A percentile compares a stretch with the other conserved stretches of the same genome.
phyloP scores from a whole-genome alignment of 2,329 filamentous ascomycete species.

The Aspergillus fischeri region DNA sequence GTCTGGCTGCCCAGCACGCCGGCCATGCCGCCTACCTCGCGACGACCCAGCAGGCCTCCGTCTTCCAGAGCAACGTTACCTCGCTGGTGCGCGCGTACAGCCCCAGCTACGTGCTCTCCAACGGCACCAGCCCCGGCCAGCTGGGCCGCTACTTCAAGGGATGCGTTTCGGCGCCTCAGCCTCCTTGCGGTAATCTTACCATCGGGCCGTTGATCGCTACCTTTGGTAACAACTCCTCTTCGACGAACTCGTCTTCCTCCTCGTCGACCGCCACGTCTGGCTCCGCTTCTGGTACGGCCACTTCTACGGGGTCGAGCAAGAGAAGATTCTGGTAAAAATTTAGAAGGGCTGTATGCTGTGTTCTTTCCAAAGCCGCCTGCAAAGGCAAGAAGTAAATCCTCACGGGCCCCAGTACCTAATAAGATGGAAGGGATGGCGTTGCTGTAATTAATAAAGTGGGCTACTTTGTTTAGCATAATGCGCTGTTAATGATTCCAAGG shows the following conservation, averaged over 20 bases:
- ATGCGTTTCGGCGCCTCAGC: conserved; percentile 20
- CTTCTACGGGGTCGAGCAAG: background rate
- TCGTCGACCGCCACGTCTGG: background rate
- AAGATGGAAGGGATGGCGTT: background rate
- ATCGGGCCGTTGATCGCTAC: conserved; percentile 23
- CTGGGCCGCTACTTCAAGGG: conserved; percentile 20
- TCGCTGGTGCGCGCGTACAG: conserved; percentile 21
- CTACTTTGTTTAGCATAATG: background rate
- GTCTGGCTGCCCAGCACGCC: conserved; percentile 25
- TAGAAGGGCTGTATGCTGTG: background rate
- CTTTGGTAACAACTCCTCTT: conserved; percentile 6
- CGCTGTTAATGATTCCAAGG: background rate
- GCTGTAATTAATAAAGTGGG: background rate
- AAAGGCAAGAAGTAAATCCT: background rate
- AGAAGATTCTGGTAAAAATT: background rate
- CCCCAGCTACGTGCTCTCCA: conserved; percentile 19
- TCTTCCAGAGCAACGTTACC: conserved; percentile 19
- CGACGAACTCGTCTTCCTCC: background rate
- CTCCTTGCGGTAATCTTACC: conserved; percentile 18
- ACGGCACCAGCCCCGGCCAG: conserved; percentile 17
- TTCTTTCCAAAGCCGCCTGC: background rate
- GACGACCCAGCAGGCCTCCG: conserved; percentile 7
- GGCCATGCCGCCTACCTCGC: conserved; percentile 20
- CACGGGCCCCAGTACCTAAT: background rate
- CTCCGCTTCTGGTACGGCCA: background rate